A percentile compares a stretch with the other conserved stretches of the same genome.
Evolutionary conservation across 441 rosid species (phyloP).

Genomic region (Eruca vesicaria): DNA sequence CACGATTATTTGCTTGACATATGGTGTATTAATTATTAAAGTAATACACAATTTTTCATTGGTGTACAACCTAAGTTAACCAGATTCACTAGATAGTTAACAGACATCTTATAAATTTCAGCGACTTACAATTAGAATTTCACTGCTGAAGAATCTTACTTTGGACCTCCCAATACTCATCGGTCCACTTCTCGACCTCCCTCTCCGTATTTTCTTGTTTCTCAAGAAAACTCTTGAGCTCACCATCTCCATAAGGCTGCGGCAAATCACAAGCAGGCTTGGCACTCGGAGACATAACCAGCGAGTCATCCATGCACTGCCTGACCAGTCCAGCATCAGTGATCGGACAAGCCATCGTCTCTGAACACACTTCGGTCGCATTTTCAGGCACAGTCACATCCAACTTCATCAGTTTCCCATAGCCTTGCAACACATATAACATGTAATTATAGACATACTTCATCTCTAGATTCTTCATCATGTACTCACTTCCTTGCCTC

Average conservation of each 20-base stretch:
- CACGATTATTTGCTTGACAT: background rate
- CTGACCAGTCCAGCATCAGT: constrained; percentile 31
- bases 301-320: constrained; percentile 58
- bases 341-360: constrained; percentile 45
- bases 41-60: background rate
- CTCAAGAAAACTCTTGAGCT: constrained; percentile 32
- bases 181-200: constrained; percentile 54
- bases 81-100: background rate
- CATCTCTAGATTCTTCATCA: constrained; percentile 51
- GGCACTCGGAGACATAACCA: constrained; percentile 50
- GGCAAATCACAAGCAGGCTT: constrained; percentile 52
- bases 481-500: constrained; percentile 48
- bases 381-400: constrained; percentile 50
- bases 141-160: background rate
- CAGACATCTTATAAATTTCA: background rate
- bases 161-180: constrained; percentile 42
- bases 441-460: constrained; percentile 69
- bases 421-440: constrained; percentile 56
- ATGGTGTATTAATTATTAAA: background rate
- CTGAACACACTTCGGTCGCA: constrained; percentile 46
- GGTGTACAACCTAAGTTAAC: background rate
- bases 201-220: constrained; percentile 37
- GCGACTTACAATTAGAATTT: background rate
- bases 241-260: constrained; percentile 40
- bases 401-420: constrained; percentile 59